Base-by-base conservation (phyloP, 208 protist species). In the Ichthyophonus hoferi region DNA sequence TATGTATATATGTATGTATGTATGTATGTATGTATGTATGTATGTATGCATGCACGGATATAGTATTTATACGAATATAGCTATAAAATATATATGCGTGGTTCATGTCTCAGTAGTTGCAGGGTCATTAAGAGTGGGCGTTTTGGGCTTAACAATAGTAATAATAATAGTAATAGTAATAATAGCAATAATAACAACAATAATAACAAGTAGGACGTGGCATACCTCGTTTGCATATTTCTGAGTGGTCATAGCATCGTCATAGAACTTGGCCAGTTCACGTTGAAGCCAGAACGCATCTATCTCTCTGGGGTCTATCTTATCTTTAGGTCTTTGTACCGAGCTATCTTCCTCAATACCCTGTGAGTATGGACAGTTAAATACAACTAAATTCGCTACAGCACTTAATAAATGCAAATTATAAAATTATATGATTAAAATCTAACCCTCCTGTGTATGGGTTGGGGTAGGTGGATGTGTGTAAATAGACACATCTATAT, bases 281-380 rank as follows among this genome's bases (percentile, higher is more conserved):
- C 95, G 89, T 90, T 97, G 95, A 17, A 98, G 89, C 96, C 96
- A 98, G 91, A 93, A 96, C 2, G 96, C 94, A 89, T 97, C 96
- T 40, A 98, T 94, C 3, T 94, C 81, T 41, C 79, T 43, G 24
- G 95, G 88, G 87, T 95, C 89, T 12, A 42, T 41, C 88, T 17
- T 90, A 58, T 40, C 43, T 34, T 84, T 89, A 24, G 12, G 1
- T 2, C 42, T 89, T 58, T 89, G 79, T 3, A 17, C 86, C 7
- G n/a, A 39, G n/a, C 31, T 87, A 39, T 92, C 39, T 35, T 82
- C 67, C 17, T 92, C 90, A 14, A 79, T 17, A 42, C 77, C 77
- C 77, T 81, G n/a, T 81, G n/a, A n/a, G n/a, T n/a, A n/a, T n/a
- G n/a, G n/a, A n/a, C n/a, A n/a, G n/a, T n/a, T n/a, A n/a, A n/a